Conservation (phyloP, 768 basidiomycete species). For the Suillus clintonianus region DNA sequence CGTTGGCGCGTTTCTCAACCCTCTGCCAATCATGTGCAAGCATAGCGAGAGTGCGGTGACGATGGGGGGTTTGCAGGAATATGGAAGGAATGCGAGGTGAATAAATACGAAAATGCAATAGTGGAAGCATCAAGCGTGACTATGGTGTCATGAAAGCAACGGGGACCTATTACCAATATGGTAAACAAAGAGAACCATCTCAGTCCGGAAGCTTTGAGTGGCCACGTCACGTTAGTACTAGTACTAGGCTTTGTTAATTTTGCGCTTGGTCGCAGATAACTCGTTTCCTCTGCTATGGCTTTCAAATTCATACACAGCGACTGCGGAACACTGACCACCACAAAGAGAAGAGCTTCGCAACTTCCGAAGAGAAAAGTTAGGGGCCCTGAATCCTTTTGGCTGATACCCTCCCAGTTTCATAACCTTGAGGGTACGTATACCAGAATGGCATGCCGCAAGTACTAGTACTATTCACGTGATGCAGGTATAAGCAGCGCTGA, state of each 20-base stretch:
- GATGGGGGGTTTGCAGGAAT: background rate
- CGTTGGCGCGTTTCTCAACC: conserved; percentile 13
- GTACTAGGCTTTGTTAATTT: background rate
- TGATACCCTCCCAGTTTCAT: background rate
- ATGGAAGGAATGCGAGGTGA: background rate
- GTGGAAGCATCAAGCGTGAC: background rate
- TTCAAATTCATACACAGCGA: background rate
- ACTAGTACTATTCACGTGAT: too few relatives aligned
- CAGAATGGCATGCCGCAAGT: background rate
- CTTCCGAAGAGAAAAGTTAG: background rate
- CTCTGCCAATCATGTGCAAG: conserved; percentile 20
- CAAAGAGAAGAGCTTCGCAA: background rate
- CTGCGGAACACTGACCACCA: background rate
- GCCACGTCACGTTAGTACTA: background rate
- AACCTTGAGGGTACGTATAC: background rate
- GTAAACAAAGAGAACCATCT: background rate
- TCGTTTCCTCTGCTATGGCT: background rate
- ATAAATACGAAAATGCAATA: background rate
- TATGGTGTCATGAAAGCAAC: background rate
- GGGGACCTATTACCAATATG: conserved; percentile 39
- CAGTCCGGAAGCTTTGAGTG: background rate
- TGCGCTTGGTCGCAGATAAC: conserved; percentile 1
- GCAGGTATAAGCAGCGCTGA: too few relatives aligned
- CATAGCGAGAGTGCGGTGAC: conserved; percentile 24
- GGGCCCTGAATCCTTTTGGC: background rate